Evolutionary conservation across 345 rosid species (phyloP).

Genomic region (Barbarea vulgaris): DNA sequence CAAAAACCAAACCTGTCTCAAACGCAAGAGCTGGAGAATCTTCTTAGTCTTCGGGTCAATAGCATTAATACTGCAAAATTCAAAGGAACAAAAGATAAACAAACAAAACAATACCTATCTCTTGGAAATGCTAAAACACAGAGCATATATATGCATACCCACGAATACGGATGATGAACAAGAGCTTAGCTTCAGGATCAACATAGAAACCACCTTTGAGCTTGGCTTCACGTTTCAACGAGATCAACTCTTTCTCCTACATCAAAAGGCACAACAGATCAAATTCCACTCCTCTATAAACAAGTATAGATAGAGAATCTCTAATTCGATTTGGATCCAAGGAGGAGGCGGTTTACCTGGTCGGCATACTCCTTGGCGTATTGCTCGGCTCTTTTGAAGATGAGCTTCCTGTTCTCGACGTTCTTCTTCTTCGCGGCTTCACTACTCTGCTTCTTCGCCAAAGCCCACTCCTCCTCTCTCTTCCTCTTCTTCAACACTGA

Average conservation of each 20-base stretch:
- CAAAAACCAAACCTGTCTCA: constrained; percentile 69
- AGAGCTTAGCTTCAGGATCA: constrained; percentile 81
- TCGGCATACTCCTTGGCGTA: constrained; percentile 62
- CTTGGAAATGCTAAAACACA: neutral
- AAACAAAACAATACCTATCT: neutral
- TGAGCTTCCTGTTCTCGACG: constrained; percentile 58
- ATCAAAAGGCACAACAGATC: neutral
- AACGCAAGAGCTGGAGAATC: constrained; percentile 90
- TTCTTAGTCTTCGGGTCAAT: constrained; percentile 82
- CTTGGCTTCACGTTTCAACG: constrained; percentile 81
- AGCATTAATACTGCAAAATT: constrained; percentile 72
- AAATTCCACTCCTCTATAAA: neutral
- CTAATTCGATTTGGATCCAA: neutral
- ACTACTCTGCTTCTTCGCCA: constrained; percentile 49
- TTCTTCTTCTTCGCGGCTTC: constrained; percentile 59
- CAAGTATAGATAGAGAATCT: neutral
- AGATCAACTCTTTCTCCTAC: constrained; percentile 67
- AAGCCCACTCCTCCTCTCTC: constrained; percentile 69
- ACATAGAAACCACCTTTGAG: constrained; percentile 91
- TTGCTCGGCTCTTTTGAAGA: constrained; percentile 57
- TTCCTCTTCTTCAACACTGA: constrained; percentile 82
- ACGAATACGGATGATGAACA: constrained; percentile 79
- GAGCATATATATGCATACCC: constrained; percentile 48
- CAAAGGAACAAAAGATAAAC: neutral
- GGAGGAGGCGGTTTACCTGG: constrained; percentile 47